Evolutionary conservation across 768 basidiomycete species (phyloP), one percentile per base, ranked within the genome.

Genomic region (Mycena maculata): DNA sequence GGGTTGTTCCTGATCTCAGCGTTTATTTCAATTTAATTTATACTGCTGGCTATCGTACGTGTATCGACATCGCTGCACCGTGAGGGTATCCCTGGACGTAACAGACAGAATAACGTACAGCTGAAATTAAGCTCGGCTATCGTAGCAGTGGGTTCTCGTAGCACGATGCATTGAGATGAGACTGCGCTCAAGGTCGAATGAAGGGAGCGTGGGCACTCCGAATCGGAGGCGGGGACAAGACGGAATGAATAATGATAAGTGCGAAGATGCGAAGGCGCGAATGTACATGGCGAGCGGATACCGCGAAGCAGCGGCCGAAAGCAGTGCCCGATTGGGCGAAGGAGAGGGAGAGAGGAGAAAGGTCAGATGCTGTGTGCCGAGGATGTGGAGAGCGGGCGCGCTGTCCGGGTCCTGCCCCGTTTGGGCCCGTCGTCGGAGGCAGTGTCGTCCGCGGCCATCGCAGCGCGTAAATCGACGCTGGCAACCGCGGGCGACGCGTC

Each of bases 401-500:
- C 76, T 62, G 75, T 79, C 54, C 78, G 77, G 23, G 80, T 76
- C 67, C 86, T 79, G 22, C 83, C 82, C 59, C 84, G 69, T 30
- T 81, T 57, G 73, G 67, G 50, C 47, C 82, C 84, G 69, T 82
- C 81, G 50, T 75, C 75, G 58, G 83, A 80, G 56, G 68, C 53
- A 67, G 72, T 78, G 55, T 82, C 81, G 56, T 81, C 82, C 38
- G 76, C 77, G 67, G 78, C 78, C 9, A 63, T 30, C 9, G 65
- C 69, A 25, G 65, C 65, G 38, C 33, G 79, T 79, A 52, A 73
- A 70, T 47, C 78, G 75, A 61, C 75, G 77, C 57, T 72, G 28
- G 67, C 64, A n/a, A 67, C 59, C 20, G 62, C 60, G 47, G 64
- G 36, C 63, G 50, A 59, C 38, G 20, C 65, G 59, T 81, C 78